Base-by-base conservation (phyloP, 495 filamentous ascomycete genomes). In the Penicillium riverlandense region DNA sequence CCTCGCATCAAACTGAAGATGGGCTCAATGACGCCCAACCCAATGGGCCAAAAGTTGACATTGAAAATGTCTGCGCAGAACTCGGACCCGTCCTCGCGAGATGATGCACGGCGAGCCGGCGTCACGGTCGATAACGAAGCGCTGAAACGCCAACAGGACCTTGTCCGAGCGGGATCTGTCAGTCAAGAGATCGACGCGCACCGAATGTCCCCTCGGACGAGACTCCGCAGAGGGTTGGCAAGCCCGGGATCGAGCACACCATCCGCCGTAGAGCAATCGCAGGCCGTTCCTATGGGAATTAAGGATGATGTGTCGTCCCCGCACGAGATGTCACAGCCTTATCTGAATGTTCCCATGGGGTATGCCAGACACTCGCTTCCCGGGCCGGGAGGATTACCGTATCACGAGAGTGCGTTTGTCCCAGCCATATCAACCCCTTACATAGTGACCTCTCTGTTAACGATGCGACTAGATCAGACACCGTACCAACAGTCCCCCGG, bases 1-100 rank as follows among this genome's bases (percentile, higher is more conserved):
- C 54, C 56, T 57, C 54, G 61, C 29, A 59, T 94, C 49, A 90
- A 86, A 52, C 69, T 92, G 30, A 88, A 87, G 60, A 68, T 89
- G 52, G 63, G 74, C 15, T 62, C 71, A 5, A 73, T 66, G 13
- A 78, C 78, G 37, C 76, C 80, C 16, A 78, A 79, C 29, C 74
- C 76, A n/a, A 57, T 56, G 29, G 33, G 43, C 35, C 58, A 61
- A 43, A 66, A 54, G 45, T 57, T 71, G 38, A 70, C 56, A 5
- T 47, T 71, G 42, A 67, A 63, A 45, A 59, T 70, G 47, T 60
- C 70, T 51, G 58, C 50, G 16, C 66, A 65, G 49, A 62, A 55
- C 36, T 44, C 58, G 28, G 22, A 22, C 22, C 22, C 22, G 22
- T 4, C 22, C 22, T 22, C 4, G 22, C 22, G 22, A 22, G 22